Percentiles rank a stretch among this genome's conserved stretches.
These are phyloP conservation scores for Ustilago hordei DNA, from an alignment of 1,284 basidiomycete species.

Conservation along the genomic window DNA sequence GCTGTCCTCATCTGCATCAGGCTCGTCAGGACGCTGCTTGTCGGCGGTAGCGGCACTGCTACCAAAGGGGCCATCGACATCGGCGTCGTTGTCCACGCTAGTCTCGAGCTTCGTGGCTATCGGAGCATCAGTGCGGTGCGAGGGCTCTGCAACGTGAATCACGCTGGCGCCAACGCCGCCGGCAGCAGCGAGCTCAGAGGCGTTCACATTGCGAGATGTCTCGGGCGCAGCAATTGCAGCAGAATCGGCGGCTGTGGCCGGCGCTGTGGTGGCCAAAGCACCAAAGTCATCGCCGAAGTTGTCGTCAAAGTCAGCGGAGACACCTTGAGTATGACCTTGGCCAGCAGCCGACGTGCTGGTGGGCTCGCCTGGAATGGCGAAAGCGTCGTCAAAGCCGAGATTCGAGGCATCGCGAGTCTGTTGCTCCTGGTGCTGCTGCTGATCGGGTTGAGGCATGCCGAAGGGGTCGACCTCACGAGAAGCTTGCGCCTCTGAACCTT, in stretches of 20 bases:
- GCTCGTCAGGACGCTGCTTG: conserved; percentile 54
- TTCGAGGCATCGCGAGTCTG: conserved; percentile 14
- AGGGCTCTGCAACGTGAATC: conserved; percentile 17
- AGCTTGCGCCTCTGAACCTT: conserved; percentile 2
- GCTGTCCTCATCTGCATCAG: conserved; percentile 49
- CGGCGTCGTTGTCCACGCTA: conserved; percentile 12
- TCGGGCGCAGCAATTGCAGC: conserved; percentile 58
- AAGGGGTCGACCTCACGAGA: conserved; percentile 51
- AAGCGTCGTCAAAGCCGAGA: conserved; percentile 74
- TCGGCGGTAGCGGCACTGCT: conserved; percentile 12
- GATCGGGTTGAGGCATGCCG: conserved; percentile 36
- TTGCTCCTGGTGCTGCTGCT: conserved; percentile 8
- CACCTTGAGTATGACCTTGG: conserved; percentile 11
- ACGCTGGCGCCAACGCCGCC: conserved; percentile 19
- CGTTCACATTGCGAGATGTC: conserved; percentile 56
- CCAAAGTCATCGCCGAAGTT: conserved; percentile 68
- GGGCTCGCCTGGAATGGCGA: conserved; percentile 72
- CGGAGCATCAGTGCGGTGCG: conserved; percentile 12
- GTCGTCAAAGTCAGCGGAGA: conserved; percentile 51
- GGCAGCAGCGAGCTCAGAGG: conserved; percentile 17
- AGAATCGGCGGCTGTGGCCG: neutral
- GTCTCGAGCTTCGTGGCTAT: conserved; percentile 1
- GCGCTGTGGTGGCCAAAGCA: conserved; percentile 24
- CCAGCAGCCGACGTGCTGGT: conserved; percentile 60
- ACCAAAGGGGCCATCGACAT: conserved; percentile 32